These are phyloP conservation scores for Coemansia aciculifera DNA, from an alignment of 192 early-diverging fungal genomes.

Conservation along the genomic window DNA sequence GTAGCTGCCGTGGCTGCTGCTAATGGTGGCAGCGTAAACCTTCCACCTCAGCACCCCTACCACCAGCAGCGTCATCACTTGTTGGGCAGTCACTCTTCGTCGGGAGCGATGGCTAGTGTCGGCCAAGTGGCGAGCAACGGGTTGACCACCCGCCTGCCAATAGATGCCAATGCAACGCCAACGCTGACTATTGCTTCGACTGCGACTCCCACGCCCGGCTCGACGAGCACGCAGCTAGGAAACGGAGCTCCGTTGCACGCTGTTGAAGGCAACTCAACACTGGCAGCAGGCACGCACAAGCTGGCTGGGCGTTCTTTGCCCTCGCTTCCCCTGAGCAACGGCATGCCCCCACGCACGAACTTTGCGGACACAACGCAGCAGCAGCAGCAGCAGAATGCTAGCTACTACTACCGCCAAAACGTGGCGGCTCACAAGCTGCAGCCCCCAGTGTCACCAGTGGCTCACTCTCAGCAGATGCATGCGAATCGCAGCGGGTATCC, in stretches of 20 bases:
- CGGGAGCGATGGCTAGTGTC: background rate
- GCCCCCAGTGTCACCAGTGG: constrained; percentile 22
- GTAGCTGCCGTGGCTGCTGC: background rate
- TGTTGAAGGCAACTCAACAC: constrained; percentile 24
- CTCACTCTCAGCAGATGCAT: constrained; percentile 14
- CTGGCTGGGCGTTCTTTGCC: constrained; percentile 43
- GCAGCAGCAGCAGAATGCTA: constrained; percentile 21
- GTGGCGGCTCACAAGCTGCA: constrained; percentile 5
- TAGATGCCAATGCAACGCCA: constrained; percentile 43
- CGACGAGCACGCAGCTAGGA: constrained; percentile 32
- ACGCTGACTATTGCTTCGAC: constrained; percentile 46
- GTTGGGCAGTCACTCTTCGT: constrained; percentile 6
- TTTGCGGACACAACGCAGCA: constrained; percentile 16
- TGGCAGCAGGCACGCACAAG: constrained; percentile 24
- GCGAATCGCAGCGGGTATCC: constrained; percentile 18
- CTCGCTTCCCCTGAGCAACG: constrained; percentile 32
- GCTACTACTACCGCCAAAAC: constrained; percentile 11
- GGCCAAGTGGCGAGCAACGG: background rate
- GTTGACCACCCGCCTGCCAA: constrained; percentile 24
- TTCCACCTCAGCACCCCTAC: constrained; percentile 24
- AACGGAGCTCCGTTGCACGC: constrained; percentile 24
- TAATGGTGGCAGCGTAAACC: constrained; percentile 8
- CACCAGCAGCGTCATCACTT: constrained; percentile 35
- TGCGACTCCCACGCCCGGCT: constrained; percentile 49
- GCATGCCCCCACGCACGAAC: constrained; percentile 22